phyloP scores from a whole-genome alignment of 768 basidiomycete species.

The Boletus bicolor region DNA sequence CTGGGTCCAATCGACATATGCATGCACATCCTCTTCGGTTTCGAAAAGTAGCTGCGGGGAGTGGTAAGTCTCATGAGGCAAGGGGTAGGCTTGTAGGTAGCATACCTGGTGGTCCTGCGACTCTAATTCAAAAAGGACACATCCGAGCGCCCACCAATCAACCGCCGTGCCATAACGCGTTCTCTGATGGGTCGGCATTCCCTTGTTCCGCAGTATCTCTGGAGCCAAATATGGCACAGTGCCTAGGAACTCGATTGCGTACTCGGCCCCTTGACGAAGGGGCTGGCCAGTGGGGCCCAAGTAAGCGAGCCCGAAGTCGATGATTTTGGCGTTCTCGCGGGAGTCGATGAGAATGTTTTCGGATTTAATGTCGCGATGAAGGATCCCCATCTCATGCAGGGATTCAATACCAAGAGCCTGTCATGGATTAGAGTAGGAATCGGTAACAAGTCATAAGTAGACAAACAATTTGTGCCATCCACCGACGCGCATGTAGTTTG shows the following conservation, averaged over 20 bases:
- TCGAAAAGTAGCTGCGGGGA: constrained; percentile 33
- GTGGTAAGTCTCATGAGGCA: not conserved
- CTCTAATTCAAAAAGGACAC: constrained; percentile 39
- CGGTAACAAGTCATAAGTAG: not conserved
- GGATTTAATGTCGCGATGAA: constrained; percentile 69
- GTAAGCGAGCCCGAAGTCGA: constrained; percentile 41
- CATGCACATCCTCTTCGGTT: constrained; percentile 19
- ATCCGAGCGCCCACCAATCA: constrained; percentile 45
- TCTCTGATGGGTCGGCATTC: not conserved
- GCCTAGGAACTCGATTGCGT: constrained; percentile 30
- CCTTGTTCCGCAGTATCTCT: constrained; percentile 34
- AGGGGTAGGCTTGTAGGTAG: not conserved
- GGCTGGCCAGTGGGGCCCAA: constrained; percentile 6
- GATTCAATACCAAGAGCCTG: constrained; percentile 41
- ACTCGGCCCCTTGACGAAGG: constrained; percentile 13
- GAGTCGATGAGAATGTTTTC: constrained; percentile 63
- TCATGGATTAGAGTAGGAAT: not conserved
- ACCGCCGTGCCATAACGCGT: constrained; percentile 32
- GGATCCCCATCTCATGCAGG: constrained; percentile 58
- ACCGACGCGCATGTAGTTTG: constrained; percentile 31
- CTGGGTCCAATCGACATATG: constrained; percentile 21
- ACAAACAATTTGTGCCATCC: constrained; percentile 41
- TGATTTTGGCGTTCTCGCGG: constrained; percentile 38
- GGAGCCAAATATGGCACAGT: constrained; percentile 41
- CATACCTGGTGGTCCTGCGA: constrained; percentile 25